Percentiles rank a stretch among this genome's conserved stretches.
These are phyloP conservation scores for Xylariaceae sp. DNA, from an alignment of 2,329 filamentous ascomycete genomes.

Conservation along the genomic window DNA sequence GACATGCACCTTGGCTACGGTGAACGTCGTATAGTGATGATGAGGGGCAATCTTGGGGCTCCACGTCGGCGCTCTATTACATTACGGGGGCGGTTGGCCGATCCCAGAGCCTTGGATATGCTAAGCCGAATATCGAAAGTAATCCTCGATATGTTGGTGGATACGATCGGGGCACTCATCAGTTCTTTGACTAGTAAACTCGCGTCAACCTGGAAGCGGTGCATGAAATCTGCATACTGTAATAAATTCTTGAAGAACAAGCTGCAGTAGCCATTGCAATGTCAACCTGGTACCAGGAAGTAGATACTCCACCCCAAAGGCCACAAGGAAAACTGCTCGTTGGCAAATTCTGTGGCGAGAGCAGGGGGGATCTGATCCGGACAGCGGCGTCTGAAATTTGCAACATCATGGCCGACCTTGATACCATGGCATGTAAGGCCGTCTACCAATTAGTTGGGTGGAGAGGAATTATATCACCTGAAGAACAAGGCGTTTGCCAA, in stretches of 20 bases:
- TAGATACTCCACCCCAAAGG: background rate
- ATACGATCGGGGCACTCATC: constrained; percentile 5
- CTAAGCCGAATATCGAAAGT: constrained; percentile 14
- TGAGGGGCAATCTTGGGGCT: constrained; percentile 28
- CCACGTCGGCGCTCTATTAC: constrained; percentile 25
- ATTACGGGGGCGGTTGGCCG: constrained; percentile 19
- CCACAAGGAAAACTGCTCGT: constrained; percentile 5
- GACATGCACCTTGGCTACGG: constrained; percentile 22
- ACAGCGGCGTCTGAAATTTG: constrained; percentile 5
- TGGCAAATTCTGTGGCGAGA: background rate
- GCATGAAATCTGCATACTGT: constrained; percentile 21
- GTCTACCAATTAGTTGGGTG: background rate
- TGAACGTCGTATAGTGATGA: constrained; percentile 10
- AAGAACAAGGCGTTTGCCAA: too few species aligned
- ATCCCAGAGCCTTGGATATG: constrained; percentile 24
- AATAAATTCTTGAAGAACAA: constrained; percentile 3
- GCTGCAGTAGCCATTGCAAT: background rate
- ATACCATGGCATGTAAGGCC: background rate
- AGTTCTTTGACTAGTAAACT: constrained; percentile 17
- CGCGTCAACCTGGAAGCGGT: constrained; percentile 20
- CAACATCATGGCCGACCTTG: background rate
- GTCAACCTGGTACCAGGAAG: constrained; percentile 12
- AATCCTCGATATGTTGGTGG: constrained; percentile 1
- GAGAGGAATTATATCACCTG: too few species aligned
- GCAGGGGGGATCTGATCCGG: constrained; percentile 13